phyloP scores from a whole-genome alignment of 1,139 yeast genomes.

The Candida sanyaensis region DNA sequence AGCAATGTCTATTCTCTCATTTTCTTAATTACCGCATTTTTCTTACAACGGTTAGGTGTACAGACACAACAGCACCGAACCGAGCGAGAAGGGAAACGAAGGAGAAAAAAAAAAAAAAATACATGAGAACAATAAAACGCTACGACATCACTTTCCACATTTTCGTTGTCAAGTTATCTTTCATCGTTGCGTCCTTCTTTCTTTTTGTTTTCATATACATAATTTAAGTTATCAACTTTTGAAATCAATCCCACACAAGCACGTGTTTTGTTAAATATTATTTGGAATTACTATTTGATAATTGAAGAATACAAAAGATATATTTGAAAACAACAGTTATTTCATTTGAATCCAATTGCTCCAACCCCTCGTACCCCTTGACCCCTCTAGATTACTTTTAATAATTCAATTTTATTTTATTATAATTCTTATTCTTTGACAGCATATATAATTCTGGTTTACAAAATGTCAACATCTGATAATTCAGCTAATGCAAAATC shows the following conservation, averaged over 20 bases:
- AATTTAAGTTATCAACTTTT: neutral
- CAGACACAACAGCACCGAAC: neutral
- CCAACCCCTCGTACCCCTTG: neutral
- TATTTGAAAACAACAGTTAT: neutral
- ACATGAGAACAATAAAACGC: neutral
- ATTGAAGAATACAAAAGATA: neutral
- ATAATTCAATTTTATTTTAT: neutral
- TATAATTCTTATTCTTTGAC: no score
- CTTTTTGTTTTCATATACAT: neutral
- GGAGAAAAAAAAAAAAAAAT: neutral
- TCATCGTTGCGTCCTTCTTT: neutral
- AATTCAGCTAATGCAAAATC: constrained; percentile 24
- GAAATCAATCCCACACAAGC: neutral
- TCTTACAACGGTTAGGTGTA: neutral
- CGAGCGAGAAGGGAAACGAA: no score
- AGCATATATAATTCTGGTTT: neutral
- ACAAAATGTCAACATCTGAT: constrained; percentile 2
- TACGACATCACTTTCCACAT: constrained; percentile 1
- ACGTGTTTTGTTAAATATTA: neutral
- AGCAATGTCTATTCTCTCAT: neutral
- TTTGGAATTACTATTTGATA: neutral
- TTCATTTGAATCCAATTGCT: neutral
- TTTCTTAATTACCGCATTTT: neutral
- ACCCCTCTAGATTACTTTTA: neutral
- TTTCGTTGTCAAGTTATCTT: neutral